Evolutionary conservation across 345 rosid species (phyloP).

Genomic region (Citrus maxima): DNA sequence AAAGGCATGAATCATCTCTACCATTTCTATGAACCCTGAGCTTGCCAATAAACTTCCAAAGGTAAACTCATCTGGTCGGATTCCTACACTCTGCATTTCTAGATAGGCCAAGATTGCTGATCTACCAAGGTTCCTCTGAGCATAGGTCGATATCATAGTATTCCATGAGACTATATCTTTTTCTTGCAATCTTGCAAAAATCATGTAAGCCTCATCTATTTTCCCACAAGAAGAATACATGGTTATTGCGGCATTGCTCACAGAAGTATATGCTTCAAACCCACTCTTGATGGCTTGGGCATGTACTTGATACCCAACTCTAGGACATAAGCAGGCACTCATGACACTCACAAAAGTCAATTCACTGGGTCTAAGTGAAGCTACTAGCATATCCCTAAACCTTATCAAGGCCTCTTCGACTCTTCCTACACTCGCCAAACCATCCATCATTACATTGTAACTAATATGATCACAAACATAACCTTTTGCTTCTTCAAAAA

Average conservation of each 20-base stretch:
- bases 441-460: slow-evolving; percentile 68
- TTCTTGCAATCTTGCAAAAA: slow-evolving; percentile 48
- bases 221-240: slow-evolving; percentile 56
- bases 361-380: slow-evolving; percentile 52
- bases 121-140: slow-evolving; percentile 36
- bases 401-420: slow-evolving; percentile 36
- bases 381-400: slow-evolving; percentile 47
- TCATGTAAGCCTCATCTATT: slow-evolving; percentile 26
- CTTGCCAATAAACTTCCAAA: slow-evolving; percentile 66
- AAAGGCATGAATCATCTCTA: slow-evolving; percentile 53
- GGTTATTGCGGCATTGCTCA: slow-evolving; percentile 55
- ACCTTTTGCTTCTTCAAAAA: slow-evolving; percentile 47
- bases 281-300: slow-evolving; percentile 55
- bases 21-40: slow-evolving; percentile 33
- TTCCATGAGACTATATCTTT: slow-evolving; percentile 83
- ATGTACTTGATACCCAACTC: slow-evolving; percentile 43
- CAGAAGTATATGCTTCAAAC: slow-evolving; percentile 45
- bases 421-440: slow-evolving; percentile 44
- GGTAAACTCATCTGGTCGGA: slow-evolving; percentile 65
- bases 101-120: slow-evolving; percentile 42
- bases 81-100: slow-evolving; percentile 47
- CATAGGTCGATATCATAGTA: slow-evolving; percentile 59
- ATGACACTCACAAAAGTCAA: slow-evolving; percentile 55
- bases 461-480: slow-evolving; percentile 48
- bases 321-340: slow-evolving; percentile 39